Evolutionary conservation across 768 basidiomycete species (phyloP).

Genomic region (Lyophyllum shimeji): DNA sequence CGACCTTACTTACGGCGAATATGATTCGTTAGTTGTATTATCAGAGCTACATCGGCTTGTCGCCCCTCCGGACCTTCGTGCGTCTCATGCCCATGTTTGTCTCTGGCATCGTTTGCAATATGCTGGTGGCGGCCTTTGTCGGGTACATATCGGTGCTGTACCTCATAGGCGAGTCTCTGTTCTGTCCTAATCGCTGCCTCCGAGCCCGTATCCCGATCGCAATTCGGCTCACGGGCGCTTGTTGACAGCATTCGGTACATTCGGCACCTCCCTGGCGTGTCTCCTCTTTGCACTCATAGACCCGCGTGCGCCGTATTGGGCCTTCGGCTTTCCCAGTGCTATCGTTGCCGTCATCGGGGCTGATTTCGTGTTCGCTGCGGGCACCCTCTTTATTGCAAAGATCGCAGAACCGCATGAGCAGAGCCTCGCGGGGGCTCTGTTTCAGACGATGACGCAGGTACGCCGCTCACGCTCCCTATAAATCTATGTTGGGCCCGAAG

Average conservation of each 20-base stretch:
- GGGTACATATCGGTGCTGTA: constrained; percentile 52
- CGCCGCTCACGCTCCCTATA: neutral
- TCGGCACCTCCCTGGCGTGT: constrained; percentile 55
- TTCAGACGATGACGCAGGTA: constrained; percentile 79
- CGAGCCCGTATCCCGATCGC: neutral
- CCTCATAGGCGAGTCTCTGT: constrained; percentile 49
- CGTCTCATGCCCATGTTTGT: constrained; percentile 73
- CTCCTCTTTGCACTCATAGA: constrained; percentile 70
- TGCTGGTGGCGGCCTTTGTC: constrained; percentile 61
- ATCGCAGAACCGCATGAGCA: constrained; percentile 68
- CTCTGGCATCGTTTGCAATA: constrained; percentile 61
- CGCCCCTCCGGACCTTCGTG: constrained; percentile 60
- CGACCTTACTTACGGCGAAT: constrained; percentile 22
- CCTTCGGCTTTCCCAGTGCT: constrained; percentile 70
- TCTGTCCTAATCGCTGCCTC: neutral
- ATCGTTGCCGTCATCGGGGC: constrained; percentile 68
- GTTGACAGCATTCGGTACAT: constrained; percentile 42
- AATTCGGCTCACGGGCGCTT: neutral
- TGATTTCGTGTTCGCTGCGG: constrained; percentile 74
- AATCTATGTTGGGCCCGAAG: neutral
- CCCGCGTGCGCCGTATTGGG: constrained; percentile 64
- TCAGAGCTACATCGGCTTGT: constrained; percentile 57
- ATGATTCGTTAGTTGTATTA: constrained; percentile 56
- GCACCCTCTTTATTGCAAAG: constrained; percentile 74
- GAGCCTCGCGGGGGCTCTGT: constrained; percentile 71